phyloP scores from a whole-genome alignment of 1,284 basidiomycete species.

The Meira miltonrushii region DNA sequence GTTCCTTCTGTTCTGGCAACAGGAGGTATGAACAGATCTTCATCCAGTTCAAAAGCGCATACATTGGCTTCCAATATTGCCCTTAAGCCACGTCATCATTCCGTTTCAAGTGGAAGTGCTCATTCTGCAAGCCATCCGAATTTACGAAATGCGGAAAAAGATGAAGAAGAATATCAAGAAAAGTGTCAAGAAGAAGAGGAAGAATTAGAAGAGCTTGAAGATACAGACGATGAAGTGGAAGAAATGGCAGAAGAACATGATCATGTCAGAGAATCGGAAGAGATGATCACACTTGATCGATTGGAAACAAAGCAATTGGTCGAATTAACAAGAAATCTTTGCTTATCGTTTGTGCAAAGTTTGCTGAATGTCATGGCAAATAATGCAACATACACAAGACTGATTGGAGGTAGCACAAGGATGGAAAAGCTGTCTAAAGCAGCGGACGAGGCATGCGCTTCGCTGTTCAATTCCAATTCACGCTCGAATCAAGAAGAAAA shows the following conservation, averaged over 20 bases:
- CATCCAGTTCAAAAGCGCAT: no score
- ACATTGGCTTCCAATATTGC: no score
- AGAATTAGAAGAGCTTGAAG: slow-evolving; percentile 6
- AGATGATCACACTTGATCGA: background rate
- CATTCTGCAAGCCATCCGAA: background rate
- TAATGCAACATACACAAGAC: background rate
- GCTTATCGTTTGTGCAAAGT: background rate
- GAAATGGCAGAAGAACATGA: background rate
- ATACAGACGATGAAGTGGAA: background rate
- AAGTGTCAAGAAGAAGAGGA: slow-evolving; percentile 5
- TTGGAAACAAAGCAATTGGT: slow-evolving; percentile 1
- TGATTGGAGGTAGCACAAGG: background rate
- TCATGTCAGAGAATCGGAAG: background rate
- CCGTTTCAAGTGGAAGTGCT: no score
- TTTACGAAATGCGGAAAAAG: background rate
- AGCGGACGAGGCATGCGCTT: background rate
- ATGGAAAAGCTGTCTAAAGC: background rate
- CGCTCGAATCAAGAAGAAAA: background rate
- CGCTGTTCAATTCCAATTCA: background rate
- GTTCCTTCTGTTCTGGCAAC: no score
- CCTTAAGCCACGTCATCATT: no score
- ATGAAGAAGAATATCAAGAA: background rate
- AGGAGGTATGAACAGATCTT: no score
- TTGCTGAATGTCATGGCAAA: background rate
- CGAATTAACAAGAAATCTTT: background rate